Conservation (phyloP, 331 rosid genomes). For the Phaseolus coccineus region DNA sequence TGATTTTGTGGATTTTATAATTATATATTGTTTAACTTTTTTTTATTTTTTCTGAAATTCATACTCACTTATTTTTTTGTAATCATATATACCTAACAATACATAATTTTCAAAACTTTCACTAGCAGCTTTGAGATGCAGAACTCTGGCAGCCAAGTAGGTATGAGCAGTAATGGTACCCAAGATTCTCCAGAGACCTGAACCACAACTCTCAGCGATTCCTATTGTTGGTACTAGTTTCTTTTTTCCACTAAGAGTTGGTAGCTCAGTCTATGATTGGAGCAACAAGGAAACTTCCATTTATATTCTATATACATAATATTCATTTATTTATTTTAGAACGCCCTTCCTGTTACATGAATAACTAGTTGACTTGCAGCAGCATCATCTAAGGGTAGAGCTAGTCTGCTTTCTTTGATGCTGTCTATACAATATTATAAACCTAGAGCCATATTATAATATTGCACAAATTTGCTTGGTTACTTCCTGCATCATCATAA, state of each 20-base stretch:
- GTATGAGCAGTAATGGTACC: not conserved
- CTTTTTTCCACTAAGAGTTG: not conserved
- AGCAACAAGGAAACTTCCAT: slow-evolving; percentile 9
- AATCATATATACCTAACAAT: too few relatives aligned
- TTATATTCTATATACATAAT: too few relatives aligned
- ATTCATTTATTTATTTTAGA: too few relatives aligned
- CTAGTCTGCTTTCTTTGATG: too few relatives aligned
- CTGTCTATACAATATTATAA: not conserved
- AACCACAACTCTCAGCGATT: slow-evolving; percentile 11
- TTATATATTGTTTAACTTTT: too few relatives aligned
- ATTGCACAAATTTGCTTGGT: not conserved
- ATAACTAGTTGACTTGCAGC: slow-evolving; percentile 6
- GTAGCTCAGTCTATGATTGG: slow-evolving; percentile 26
- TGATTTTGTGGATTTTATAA: too few relatives aligned
- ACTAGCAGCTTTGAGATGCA: too few relatives aligned
- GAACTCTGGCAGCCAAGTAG: not conserved
- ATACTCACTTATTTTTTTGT: too few relatives aligned
- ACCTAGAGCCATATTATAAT: not conserved
- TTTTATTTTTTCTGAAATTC: too few relatives aligned
- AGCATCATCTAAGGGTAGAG: not conserved
- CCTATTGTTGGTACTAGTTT: not conserved
- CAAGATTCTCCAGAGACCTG: slow-evolving; percentile 30
- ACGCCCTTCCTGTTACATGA: too few relatives aligned
- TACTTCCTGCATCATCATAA: not conserved
- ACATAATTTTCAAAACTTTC: too few relatives aligned